Base-by-base conservation (phyloP, 257 asterid species). In the Solanum clarkiae region DNA sequence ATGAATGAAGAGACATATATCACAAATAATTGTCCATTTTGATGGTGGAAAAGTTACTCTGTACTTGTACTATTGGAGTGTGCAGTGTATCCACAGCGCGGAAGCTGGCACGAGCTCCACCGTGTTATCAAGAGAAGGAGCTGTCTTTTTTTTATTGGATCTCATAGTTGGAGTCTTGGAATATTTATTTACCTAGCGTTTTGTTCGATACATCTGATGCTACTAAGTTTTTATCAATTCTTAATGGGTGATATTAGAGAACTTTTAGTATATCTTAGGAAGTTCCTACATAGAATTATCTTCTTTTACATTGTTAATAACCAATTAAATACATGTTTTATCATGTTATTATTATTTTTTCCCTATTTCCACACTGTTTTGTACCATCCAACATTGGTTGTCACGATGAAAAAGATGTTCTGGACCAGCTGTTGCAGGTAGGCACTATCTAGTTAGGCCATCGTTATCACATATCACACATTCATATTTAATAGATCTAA, bases 1-100 rank as follows among this genome's bases (percentile, higher is more conserved):
- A 88, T 44, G 93, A 93, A 71, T 90, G 86, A 85, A 24, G 42
- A 68, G 70, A 32, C 4, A 12, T 20, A 12, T 12, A 0, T 55
- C 65, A 62, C 3, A 0, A 3, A 8, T 66, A 29, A 47, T 2
- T 0, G 6, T 18, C 40, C 2, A 53, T 65, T 51, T 10, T 42
- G 0, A 54, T 17, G 83, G 65, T 12, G 29, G 65, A 15, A 26
- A 15, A 49, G 26, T 53, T 14, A 18, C 45, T 2, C 20, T 17
- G 1, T 53, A 72, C 57, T 8, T 49, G 0, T 45, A 6, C 80
- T 45, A n/a, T 29, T 17, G 29, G 20, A n/a, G n/a, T 11, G 7
- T 10, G 80, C 56, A n/a, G 42, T 44, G 80, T 26, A 16, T 15
- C 54, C 75, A 11, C 24, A 17, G 17, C 20, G 70, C 40, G 40